Evolutionary conservation across 805 yeast species (phyloP), one percentile per base, ranked within the genome.

Genomic region (Suhomyces faveliae): DNA sequence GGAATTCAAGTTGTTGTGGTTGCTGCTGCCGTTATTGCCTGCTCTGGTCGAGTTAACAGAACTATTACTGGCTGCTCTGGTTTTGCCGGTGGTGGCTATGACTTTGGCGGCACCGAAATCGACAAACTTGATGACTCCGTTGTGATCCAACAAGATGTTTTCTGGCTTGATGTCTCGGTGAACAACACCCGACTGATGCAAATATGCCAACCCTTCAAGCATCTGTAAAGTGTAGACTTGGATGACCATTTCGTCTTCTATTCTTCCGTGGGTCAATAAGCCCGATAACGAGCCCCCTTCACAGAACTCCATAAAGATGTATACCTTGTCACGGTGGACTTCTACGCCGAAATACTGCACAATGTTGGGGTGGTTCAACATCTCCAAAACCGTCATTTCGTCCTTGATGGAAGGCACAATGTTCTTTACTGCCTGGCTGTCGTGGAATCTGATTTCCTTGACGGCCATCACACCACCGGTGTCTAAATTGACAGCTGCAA

Each of bases 51-150:
- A 35, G 6, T 27, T 13, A 12, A 22, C 42, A 2, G 44, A 11
- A 8, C 21, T 17, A 11, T 19, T 3, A 17, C 17, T 25, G 24
- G 40, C 23, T 45, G 50, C 64, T 46, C 73, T 57, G 0, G 78
- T 76, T 29, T 68, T 61, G 13, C 80, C 83, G 5, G 84, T 79
- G 44, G 81, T 81, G 1, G 88, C 88, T 52, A 84, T 81, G 9
- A 91, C 95, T 66, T 90, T 90, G 11, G 98, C 97, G 3, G 98
- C 97, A 29, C 99, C 99, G 64, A 94, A 94, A 68, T 94, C 99
- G 46, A 92, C 97, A 71, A 87, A 90, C 66, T 94, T 94, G 60
- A 92, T 86, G 12, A 91, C 89, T 17, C 97, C 97, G 69, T 85
- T 84, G 64, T 86, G 96, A 67, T 92, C 97, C 45, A 92, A 71